A percentile compares a stretch with the other conserved stretches of the same genome.
phyloP scores from a whole-genome alignment of 768 basidiomycete species.

The Kwoniella sp. region DNA sequence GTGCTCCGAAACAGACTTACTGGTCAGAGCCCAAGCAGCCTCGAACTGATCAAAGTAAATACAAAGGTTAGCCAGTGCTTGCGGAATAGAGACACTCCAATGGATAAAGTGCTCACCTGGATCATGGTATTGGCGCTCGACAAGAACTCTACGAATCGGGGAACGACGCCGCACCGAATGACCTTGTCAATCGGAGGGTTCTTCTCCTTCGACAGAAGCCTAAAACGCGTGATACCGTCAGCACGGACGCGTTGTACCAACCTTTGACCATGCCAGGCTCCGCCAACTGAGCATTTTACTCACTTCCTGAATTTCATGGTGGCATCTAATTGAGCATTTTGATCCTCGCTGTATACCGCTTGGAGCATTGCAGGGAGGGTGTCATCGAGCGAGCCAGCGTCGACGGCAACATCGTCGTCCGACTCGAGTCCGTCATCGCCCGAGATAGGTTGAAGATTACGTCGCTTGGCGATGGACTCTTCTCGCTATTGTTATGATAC shows the following conservation, averaged over 20 bases:
- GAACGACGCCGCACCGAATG: slow-evolving; percentile 91
- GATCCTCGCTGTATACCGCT: slow-evolving; percentile 88
- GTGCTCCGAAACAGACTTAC: slow-evolving; percentile 31
- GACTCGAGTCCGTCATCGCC: slow-evolving; percentile 67
- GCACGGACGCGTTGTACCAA: background rate
- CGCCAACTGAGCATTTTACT: slow-evolving; percentile 17
- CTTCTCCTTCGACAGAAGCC: slow-evolving; percentile 94
- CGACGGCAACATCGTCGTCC: slow-evolving; percentile 71
- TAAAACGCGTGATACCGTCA: slow-evolving; percentile 21
- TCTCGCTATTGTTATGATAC: slow-evolving; percentile 63
- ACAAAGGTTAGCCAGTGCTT: background rate
- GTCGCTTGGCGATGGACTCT: slow-evolving; percentile 96
- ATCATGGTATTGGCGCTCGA: slow-evolving; percentile 61
- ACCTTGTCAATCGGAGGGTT: slow-evolving; percentile 99
- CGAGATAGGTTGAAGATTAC: slow-evolving; percentile 81
- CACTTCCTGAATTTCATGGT: slow-evolving; percentile 96
- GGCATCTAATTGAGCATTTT: slow-evolving; percentile 90
- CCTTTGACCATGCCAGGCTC: background rate
- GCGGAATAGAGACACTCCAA: background rate
- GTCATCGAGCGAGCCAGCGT: slow-evolving; percentile 68
- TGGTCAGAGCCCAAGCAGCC: slow-evolving; percentile 96
- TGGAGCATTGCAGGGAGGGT: slow-evolving; percentile 75
- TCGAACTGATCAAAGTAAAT: slow-evolving; percentile 68
- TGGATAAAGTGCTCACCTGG: too few relatives aligned
- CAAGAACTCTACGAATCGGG: slow-evolving; percentile 95